A percentile compares a stretch with the other conserved stretches of the same genome.
phyloP scores from a whole-genome alignment of 805 yeast species.

The Teunomyces cretensis region DNA sequence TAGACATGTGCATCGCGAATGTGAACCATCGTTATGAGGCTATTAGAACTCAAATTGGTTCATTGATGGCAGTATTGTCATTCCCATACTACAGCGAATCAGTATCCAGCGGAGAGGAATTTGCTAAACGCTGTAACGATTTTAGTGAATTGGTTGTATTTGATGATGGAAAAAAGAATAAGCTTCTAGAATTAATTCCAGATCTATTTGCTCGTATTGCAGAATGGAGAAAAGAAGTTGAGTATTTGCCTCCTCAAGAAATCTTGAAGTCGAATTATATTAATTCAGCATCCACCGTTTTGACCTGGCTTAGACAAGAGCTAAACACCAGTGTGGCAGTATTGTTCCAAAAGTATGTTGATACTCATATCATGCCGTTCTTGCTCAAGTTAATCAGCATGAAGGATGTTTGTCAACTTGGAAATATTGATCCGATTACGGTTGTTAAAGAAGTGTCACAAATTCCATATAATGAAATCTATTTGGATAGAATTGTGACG shows the following conservation, averaged over 20 bases:
- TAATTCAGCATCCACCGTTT: slow-evolving; percentile 62
- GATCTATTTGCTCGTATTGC: slow-evolving; percentile 46
- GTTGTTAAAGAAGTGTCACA: slow-evolving; percentile 47
- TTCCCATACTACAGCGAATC: slow-evolving; percentile 45
- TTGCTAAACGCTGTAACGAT: slow-evolving; percentile 37
- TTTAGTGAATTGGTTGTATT: slow-evolving; percentile 33
- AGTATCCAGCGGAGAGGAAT: slow-evolving; percentile 34
- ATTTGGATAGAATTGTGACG: slow-evolving; percentile 26
- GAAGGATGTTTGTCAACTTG: slow-evolving; percentile 79
- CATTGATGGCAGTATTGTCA: slow-evolving; percentile 50
- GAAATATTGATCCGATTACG: slow-evolving; percentile 53
- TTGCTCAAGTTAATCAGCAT: slow-evolving; percentile 60
- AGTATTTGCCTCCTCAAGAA: slow-evolving; percentile 50
- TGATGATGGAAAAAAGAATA: slow-evolving; percentile 17
- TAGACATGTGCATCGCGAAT: slow-evolving; percentile 44
- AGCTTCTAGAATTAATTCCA: slow-evolving; percentile 38
- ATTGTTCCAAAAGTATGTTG: slow-evolving; percentile 52
- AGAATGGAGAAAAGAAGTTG: slow-evolving; percentile 35
- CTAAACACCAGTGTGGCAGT: slow-evolving; percentile 54
- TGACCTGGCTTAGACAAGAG: slow-evolving; percentile 57
- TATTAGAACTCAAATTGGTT: slow-evolving; percentile 69
- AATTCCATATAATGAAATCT: slow-evolving; percentile 25
- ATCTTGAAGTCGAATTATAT: slow-evolving; percentile 59
- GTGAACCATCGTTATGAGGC: slow-evolving; percentile 69
- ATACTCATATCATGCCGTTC: slow-evolving; percentile 60